Percentiles rank a stretch among this genome's conserved stretches.
Evolutionary conservation across 768 basidiomycete species (phyloP).

Genomic region (Lentinus brumalis): DNA sequence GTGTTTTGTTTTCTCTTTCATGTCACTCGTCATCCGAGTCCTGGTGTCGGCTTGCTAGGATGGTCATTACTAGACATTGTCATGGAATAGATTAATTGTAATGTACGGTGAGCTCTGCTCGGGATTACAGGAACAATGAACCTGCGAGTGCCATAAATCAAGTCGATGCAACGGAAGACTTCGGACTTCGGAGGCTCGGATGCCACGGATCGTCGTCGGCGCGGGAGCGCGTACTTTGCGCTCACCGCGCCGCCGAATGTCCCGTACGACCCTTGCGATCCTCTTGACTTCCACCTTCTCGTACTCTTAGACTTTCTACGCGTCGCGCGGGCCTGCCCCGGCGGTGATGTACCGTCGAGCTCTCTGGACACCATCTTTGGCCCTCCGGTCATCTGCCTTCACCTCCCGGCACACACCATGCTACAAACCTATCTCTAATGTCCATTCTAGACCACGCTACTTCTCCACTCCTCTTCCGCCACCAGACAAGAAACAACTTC

Average conservation of each 20-base stretch:
- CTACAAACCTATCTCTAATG: neutral
- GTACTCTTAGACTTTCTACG: neutral
- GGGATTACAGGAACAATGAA: no score
- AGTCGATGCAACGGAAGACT: neutral
- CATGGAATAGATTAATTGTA: no score
- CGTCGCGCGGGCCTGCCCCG: neutral
- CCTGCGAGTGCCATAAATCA: neutral
- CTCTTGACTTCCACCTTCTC: neutral
- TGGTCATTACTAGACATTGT: no score
- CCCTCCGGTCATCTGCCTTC: neutral
- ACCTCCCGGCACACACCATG: neutral
- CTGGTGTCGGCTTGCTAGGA: no score
- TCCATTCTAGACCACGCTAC: neutral
- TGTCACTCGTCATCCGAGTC: neutral
- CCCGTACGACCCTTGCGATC: neutral
- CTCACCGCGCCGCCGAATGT: neutral
- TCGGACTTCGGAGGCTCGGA: neutral
- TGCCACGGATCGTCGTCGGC: neutral
- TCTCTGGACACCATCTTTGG: neutral
- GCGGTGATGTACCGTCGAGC: neutral
- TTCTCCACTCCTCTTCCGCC: conserved; percentile 5
- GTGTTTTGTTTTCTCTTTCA: neutral
- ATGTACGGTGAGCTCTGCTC: no score
- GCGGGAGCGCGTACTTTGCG: no score
- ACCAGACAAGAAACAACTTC: neutral